Evolutionary conservation across 164 flowering plant species (phyloP).

Genomic region (Vitis rupestris): DNA sequence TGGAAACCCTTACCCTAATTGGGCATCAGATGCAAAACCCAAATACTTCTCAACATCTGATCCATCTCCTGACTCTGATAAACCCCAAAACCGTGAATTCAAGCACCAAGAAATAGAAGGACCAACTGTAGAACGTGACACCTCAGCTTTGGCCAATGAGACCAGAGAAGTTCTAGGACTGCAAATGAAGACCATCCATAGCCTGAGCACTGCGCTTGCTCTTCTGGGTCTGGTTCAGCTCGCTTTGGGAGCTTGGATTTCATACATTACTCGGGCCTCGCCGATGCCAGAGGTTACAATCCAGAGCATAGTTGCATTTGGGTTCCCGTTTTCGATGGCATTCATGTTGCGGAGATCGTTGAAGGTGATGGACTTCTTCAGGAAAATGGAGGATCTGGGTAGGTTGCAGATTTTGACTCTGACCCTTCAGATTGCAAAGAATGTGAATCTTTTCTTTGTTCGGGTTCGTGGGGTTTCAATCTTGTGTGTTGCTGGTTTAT

Average conservation of each 20-base stretch:
- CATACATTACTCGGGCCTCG: slow-evolving; percentile 40
- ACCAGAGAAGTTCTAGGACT: slow-evolving; percentile 57
- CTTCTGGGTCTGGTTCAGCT: slow-evolving; percentile 70
- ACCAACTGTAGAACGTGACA: slow-evolving; percentile 66
- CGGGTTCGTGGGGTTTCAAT: slow-evolving; percentile 52
- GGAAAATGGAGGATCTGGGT: slow-evolving; percentile 88
- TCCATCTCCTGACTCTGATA: slow-evolving; percentile 10
- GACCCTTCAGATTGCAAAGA: slow-evolving; percentile 71
- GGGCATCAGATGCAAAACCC: background rate
- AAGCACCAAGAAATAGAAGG: slow-evolving; percentile 76
- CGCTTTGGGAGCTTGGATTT: slow-evolving; percentile 75
- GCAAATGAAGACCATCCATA: slow-evolving; percentile 60
- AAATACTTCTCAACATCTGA: slow-evolving; percentile 19
- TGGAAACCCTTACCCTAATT: slow-evolving; percentile 5
- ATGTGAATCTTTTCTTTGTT: slow-evolving; percentile 57
- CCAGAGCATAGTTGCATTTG: slow-evolving; percentile 68
- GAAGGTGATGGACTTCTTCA: slow-evolving; percentile 79
- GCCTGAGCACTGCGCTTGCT: slow-evolving; percentile 63
- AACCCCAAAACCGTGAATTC: slow-evolving; percentile 33
- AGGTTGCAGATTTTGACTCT: slow-evolving; percentile 85
- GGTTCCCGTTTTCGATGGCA: slow-evolving; percentile 75
- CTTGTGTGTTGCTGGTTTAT: slow-evolving; percentile 48
- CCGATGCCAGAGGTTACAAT: slow-evolving; percentile 46
- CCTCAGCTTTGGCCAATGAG: slow-evolving; percentile 57
- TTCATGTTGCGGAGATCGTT: slow-evolving; percentile 57